Base-by-base conservation (phyloP, 1,139 yeast species). In the Hanseniaspora sp. region DNA sequence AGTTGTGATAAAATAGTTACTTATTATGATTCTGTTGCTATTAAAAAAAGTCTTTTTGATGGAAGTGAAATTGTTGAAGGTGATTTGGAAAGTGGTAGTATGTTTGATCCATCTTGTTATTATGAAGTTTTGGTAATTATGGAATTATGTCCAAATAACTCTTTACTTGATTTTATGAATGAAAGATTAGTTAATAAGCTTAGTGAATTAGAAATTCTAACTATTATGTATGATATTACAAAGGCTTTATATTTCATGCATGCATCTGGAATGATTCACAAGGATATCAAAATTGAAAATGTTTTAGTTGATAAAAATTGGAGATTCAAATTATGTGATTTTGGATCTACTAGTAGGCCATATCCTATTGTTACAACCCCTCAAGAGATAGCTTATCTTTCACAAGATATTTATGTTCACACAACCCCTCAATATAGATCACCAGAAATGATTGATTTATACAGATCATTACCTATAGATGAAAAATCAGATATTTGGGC, bases 401-500 rank as follows among this genome's bases (percentile, higher is more conserved):
- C 85, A 59, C 86, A 86, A 60, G 96, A 92, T 64, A 79, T 92
- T 56, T 80, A 86, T 73, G 82, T 83, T 59, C 94, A 92, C 67
- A 92, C 98, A 0, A 92, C 98, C 1, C 95, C 96, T n/a, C 98
- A 92, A 67, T 92, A 92, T 68, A 75, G 98, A 60, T 77, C 95
- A 1, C 98, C 98, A 0, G 98, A 92, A 68, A 92, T 92, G 98
- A 77, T 94, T 54, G 97, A 92, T 68, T 74, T 92, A 46, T 79
- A 83, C 59, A 76, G 84, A 58, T 86, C 94, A 4, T 76, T 83
- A 57, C 95, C 97, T 3, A 85, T 92, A 58, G 95, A 90, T 68
- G 97, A 92, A 64, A 92, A 92, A 67, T 80, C 90, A 58, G 98
- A 92, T 69, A 82, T 92, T 37, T 92, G 98, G 98, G 98, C 98